These are phyloP conservation scores for Candida wancherniae DNA, from an alignment of 805 yeast species.

Conservation along the genomic window DNA sequence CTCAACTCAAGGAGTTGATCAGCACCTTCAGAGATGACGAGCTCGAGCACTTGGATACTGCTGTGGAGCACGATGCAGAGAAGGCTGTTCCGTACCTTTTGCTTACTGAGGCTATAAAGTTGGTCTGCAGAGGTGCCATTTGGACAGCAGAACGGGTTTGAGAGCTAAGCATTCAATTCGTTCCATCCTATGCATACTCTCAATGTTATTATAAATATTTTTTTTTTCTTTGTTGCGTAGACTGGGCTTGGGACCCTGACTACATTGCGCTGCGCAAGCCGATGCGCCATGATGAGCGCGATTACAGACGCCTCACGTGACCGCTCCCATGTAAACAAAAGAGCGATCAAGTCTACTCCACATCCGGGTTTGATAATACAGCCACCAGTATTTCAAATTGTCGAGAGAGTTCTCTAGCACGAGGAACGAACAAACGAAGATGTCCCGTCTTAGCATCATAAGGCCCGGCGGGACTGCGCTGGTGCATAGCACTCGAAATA, in stretches of 20 bases:
- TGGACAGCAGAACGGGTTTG: constrained; percentile 84
- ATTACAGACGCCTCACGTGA: too few species aligned
- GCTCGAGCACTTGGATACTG: constrained; percentile 91
- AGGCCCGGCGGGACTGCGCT: constrained; percentile 5
- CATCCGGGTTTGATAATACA: too few species aligned
- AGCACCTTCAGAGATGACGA: constrained; percentile 88
- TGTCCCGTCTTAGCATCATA: constrained; percentile 9
- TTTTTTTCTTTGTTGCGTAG: too few species aligned
- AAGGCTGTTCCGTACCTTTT: constrained; percentile 89
- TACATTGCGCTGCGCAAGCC: too few species aligned
- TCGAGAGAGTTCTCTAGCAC: neutral
- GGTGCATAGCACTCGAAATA: constrained; percentile 2
- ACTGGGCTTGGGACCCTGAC: too few species aligned
- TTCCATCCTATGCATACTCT: too few species aligned
- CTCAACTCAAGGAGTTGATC: constrained; percentile 54
- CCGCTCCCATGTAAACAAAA: too few species aligned
- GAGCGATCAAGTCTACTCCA: too few species aligned
- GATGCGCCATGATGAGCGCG: too few species aligned
- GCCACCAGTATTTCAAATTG: too few species aligned
- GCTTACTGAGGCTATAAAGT: constrained; percentile 81
- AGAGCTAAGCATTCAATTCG: too few species aligned
- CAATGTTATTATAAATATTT: too few species aligned
- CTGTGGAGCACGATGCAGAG: constrained; percentile 86
- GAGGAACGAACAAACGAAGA: neutral
- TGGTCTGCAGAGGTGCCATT: constrained; percentile 81